Base-by-base conservation (phyloP, 495 filamentous ascomycete genomes). In the Neurospora sp. region DNA sequence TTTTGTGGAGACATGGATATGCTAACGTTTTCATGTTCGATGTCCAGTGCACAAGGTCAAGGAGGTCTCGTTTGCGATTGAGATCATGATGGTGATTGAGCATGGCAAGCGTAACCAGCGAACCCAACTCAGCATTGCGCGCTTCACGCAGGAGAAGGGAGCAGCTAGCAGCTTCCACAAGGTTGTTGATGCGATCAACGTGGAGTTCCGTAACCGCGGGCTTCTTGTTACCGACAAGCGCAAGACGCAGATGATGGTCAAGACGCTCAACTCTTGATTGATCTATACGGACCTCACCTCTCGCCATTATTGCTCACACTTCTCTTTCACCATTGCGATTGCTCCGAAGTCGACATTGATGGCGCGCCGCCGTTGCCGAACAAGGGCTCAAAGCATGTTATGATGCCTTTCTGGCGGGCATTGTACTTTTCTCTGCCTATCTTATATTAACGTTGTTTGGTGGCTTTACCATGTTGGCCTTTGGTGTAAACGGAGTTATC, bases 81-180 rank as follows among this genome's bases (percentile, higher is more conserved):
- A 98, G 78, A 87, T 98, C 76, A 95, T 93, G 82, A 92, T 90
- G 11, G 89, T 96, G 12, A 91, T 95, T 40, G 92, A 96, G 80
- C 91, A 93, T 75, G 92, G 93, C 41, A 66, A 66, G 54, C 54
- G 54, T 66, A 66, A 66, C 23, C 88, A 87, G 77, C 86, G 89
- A 71, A 88, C 88, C 72, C 79, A 79, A 39, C 86, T 97, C 20
- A 91, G 90, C 80, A 88, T 97, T 60, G 93, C 91, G 35, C 90
- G 92, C 18, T 93, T 98, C 83, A 93, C 91, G 39, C 95, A 97
- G 78, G 92, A 95, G 77, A 89, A 90, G 66, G 96, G 96, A 20
- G 93, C 95, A 0, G 95, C 93, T 2, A 92, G 89, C 71, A 94
- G 91, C 39, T 96, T 99, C 83, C 86, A 92, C 77, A 89, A 89